These are phyloP conservation scores for Sporobolomyces phaffii DNA, from an alignment of 768 basidiomycete species.

Conservation along the genomic window DNA sequence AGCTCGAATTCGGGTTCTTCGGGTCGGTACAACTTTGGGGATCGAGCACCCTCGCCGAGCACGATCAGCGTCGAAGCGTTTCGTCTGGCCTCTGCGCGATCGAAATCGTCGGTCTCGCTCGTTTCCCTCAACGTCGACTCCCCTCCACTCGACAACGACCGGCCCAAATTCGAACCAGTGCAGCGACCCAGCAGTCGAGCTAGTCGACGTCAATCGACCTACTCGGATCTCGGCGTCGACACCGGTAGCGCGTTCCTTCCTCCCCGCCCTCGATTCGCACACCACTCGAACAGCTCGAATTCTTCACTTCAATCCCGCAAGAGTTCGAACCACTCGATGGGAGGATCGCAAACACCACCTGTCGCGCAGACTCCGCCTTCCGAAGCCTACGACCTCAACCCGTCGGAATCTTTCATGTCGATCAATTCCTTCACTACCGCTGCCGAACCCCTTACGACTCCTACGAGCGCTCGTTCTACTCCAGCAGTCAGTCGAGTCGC, in stretches of 20 bases:
- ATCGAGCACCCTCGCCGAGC: conserved; percentile 24
- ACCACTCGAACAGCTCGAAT: conserved; percentile 21
- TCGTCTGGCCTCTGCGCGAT: conserved; percentile 28
- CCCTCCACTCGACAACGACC: background rate
- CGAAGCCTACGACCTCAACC: background rate
- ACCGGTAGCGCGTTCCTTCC: conserved; percentile 3
- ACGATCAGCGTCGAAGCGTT: conserved; percentile 31
- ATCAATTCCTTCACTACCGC: conserved; percentile 16
- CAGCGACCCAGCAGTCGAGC: conserved; percentile 21
- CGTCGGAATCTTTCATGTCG: conserved; percentile 12
- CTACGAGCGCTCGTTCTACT: background rate
- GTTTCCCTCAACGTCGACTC: conserved; percentile 6
- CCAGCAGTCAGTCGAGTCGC: background rate
- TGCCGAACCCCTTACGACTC: background rate
- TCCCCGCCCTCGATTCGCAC: conserved; percentile 29
- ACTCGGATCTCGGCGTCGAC: conserved; percentile 4
- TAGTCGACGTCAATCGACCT: conserved; percentile 10
- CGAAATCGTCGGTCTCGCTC: conserved; percentile 32
- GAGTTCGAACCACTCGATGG: conserved; percentile 11
- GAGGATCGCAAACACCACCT: background rate
- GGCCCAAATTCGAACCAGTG: conserved; percentile 29
- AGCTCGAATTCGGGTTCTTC: background rate
- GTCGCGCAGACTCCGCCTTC: background rate
- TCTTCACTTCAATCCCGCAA: conserved; percentile 21
- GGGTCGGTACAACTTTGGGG: background rate